These are phyloP conservation scores for Chalciporus pseudorubinellus DNA, from an alignment of 768 basidiomycete genomes.

Conservation along the genomic window DNA sequence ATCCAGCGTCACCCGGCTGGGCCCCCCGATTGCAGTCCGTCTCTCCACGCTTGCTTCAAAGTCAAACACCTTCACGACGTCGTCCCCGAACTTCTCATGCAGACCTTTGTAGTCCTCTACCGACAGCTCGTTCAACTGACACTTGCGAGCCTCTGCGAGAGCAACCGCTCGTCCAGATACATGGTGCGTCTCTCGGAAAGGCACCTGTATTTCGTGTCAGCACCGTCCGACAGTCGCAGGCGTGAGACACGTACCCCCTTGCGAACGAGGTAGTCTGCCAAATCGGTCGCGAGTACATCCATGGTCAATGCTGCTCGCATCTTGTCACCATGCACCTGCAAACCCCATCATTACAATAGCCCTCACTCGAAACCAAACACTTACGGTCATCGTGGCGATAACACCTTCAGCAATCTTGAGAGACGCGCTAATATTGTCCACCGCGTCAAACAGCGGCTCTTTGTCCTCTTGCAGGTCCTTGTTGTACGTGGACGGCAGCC, in stretches of 20 bases:
- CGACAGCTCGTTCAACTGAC: conserved; percentile 78
- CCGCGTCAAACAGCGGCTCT: conserved; percentile 92
- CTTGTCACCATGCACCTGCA: conserved; percentile 88
- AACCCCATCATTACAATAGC: background rate
- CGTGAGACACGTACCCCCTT: conserved; percentile 73
- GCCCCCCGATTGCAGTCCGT: conserved; percentile 87
- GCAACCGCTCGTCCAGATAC: conserved; percentile 96
- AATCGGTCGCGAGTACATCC: conserved; percentile 98
- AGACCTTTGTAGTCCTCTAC: conserved; percentile 77
- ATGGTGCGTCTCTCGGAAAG: conserved; percentile 98
- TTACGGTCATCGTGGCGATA: conserved; percentile 81
- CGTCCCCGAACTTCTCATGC: conserved; percentile 73
- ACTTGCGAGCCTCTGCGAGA: conserved; percentile 78
- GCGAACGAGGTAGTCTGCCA: conserved; percentile 97
- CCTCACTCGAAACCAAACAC: conserved; percentile 19
- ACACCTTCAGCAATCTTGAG: conserved; percentile 94
- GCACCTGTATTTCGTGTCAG: conserved; percentile 55
- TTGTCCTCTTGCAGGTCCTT: conserved; percentile 99
- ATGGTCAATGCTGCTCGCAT: conserved; percentile 91
- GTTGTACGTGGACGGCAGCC: conserved; percentile 97
- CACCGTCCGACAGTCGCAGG: no score
- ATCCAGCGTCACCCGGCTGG: conserved; percentile 79
- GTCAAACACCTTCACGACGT: conserved; percentile 84
- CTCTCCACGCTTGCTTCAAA: conserved; percentile 96
- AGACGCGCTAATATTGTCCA: conserved; percentile 85